Evolutionary conservation across 2,329 filamentous ascomycete species (phyloP), one percentile per base, ranked within the genome.

Genomic region (Penicillium occitanis): DNA sequence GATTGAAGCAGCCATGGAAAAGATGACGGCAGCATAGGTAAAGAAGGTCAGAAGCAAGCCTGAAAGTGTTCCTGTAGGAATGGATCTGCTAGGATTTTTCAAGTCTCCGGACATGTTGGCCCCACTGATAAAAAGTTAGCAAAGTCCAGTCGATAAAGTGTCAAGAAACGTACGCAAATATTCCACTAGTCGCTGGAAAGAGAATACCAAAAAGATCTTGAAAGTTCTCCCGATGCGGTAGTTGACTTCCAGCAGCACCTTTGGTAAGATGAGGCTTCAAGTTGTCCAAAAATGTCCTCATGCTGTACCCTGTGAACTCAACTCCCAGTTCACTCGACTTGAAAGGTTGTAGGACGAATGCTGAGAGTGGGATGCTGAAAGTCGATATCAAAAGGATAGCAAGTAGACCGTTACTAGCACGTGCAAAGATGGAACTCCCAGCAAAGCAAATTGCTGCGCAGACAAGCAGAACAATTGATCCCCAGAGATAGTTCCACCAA

Each of bases 31-130:
- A 7, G 91, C 80, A 74, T 96, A 96, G 5, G 90, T 83, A 64
- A 90, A 75, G 70, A 96, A 91, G 0, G 92, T 96, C 28, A 92
- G 85, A 11, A 86, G 80, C 75, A 94, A 87, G 2, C 91, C 91
- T 78, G 88, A 91, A 0, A 96, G 79, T 0, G 92, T 96, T n/a
- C 92, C 92, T 68, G 87, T 89, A 0, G 92, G 92, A 63, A 96
- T 96, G 0, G 91, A 87, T 75, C 89, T 91, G 82, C 91, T 94
- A 0, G 92, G 92, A 69, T 92, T 89, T 68, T 86, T 90, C 60
- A 96, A 78, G 74, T 96, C 92, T 19, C 92, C 92, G 7, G 92
- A 96, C 92, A 96, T 96, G 71, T 91, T 94, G 6, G 92, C 92
- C 19, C 93, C 93, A 55, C 83, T 85, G 60, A 35, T 59, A 46